phyloP scores from a whole-genome alignment of 345 rosid genomes.

The Boechera retrofracta region DNA sequence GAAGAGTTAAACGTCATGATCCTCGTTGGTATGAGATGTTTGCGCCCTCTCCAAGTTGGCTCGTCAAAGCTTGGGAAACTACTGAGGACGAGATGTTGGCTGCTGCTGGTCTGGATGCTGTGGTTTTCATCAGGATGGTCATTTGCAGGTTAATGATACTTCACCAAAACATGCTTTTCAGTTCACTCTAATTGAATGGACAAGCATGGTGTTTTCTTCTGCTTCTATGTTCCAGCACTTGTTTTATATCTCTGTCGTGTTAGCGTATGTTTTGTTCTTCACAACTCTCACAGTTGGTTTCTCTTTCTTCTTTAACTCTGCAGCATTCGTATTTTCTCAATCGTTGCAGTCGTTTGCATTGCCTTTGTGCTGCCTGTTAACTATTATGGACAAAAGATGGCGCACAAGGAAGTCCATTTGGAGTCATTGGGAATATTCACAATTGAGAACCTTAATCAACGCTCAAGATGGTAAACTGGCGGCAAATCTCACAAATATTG shows the following conservation, averaged over 20 bases:
- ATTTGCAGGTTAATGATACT: constrained; percentile 67
- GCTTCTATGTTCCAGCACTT: neutral
- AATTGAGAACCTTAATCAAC: constrained; percentile 74
- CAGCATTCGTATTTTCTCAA: constrained; percentile 77
- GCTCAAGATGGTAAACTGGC: constrained; percentile 73
- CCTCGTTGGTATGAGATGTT: constrained; percentile 70
- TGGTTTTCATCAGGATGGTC: constrained; percentile 78
- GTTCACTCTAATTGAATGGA: neutral
- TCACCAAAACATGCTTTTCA: neutral
- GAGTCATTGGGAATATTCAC: constrained; percentile 74
- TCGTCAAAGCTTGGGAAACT: constrained; percentile 83
- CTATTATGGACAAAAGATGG: constrained; percentile 73
- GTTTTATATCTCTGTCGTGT: constrained; percentile 3
- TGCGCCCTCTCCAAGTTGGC: constrained; percentile 90
- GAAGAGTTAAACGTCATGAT: constrained; percentile 43
- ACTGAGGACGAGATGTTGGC: constrained; percentile 80
- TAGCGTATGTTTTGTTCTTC: constrained; percentile 18
- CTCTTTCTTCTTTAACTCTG: constrained; percentile 32
- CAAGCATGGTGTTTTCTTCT: constrained; percentile 19
- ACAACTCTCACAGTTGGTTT: constrained; percentile 31
- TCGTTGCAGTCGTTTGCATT: constrained; percentile 71
- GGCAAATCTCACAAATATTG: neutral
- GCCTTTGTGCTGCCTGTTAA: constrained; percentile 84
- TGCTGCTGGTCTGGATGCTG: constrained; percentile 77
- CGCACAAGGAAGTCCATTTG: constrained; percentile 59